Evolutionary conservation across 2,329 filamentous ascomycete species (phyloP), one percentile per base, ranked within the genome.

Genomic region (Neocatenulostroma microsporum): DNA sequence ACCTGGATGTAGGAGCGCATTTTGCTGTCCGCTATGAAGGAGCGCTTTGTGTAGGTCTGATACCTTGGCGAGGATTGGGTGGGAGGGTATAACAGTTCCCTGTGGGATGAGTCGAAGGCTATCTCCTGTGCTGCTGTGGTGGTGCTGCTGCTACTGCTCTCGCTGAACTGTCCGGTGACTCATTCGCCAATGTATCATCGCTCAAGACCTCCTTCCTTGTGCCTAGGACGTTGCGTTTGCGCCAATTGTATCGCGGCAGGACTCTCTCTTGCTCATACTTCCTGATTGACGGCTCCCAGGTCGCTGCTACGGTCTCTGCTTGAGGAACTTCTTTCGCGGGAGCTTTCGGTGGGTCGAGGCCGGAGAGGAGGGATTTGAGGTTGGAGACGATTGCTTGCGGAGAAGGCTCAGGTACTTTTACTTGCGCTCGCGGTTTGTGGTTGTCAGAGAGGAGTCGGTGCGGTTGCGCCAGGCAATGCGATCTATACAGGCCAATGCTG

Each of bases 1-100:
- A 96, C 65, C 59, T 93, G 80, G 39, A 88, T 69, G 51, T 69
- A 77, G 56, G 73, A 81, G 50, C 79, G 72, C 88, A 94, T 94
- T 3, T 20, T 45, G 3, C 10, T 30, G 27, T 30, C 11, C 3
- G 21, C 11, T 11, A 26, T 8, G 26, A 24, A n/a, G n/a, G n/a
- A n/a, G n/a, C n/a, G n/a, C n/a, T n/a, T n/a, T 21, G 33, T 25
- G 11, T 9, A 15, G 33, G 13, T 11, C 17, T 28, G 29, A 17
- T 34, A 41, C 3, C 6, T 7, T 14, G 15, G 33, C 13, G 12
- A 15, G n/a, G n/a, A n/a, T n/a, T n/a, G n/a, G n/a, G n/a, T n/a
- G n/a, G n/a, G n/a, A n/a, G n/a, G n/a, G n/a, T n/a, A n/a, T n/a
- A n/a, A n/a, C n/a, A n/a, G n/a, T n/a, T n/a, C n/a, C n/a, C n/a